Percentiles rank a stretch among this genome's conserved stretches.
Conservation (phyloP, 2,329 filamentous ascomycete genomes). For the Calonectria montana region DNA sequence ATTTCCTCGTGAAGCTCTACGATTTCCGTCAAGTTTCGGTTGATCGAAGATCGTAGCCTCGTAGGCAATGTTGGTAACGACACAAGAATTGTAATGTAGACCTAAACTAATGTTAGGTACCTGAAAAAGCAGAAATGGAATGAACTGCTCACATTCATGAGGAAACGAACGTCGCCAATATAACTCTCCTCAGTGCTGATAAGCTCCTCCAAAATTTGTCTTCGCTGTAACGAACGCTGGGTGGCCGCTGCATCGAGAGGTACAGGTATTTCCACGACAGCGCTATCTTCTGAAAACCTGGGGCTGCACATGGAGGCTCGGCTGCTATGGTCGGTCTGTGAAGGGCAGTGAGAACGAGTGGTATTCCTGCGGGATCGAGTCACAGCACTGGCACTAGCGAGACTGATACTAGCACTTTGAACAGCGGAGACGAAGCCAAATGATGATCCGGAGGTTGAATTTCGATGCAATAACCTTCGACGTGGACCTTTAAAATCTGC, state of each 20-base stretch:
- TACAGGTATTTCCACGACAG: constrained; percentile 65
- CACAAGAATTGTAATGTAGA: constrained; percentile 80
- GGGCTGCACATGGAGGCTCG: constrained; percentile 68
- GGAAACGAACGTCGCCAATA: constrained; percentile 85
- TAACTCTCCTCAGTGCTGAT: constrained; percentile 90
- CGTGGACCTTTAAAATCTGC: constrained; percentile 14
- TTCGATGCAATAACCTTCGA: constrained; percentile 53
- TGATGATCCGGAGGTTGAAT: constrained; percentile 79
- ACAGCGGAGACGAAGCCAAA: constrained; percentile 83
- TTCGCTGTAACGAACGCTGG: constrained; percentile 78
- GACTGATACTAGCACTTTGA: constrained; percentile 83
- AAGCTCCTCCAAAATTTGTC: constrained; percentile 86
- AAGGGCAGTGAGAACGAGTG: constrained; percentile 63
- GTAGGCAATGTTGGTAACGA: constrained; percentile 75
- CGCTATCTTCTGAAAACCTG: constrained; percentile 75
- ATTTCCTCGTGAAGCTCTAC: constrained; percentile 86
- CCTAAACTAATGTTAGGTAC: constrained; percentile 56
- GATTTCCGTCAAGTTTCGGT: constrained; percentile 82
- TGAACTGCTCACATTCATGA: constrained; percentile 77
- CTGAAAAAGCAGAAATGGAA: not conserved
- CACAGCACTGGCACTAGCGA: constrained; percentile 77
- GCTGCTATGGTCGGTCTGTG: constrained; percentile 72
- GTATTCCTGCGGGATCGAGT: constrained; percentile 68
- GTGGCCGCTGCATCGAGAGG: constrained; percentile 75
- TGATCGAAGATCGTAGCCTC: constrained; percentile 77